Evolutionary conservation across 2,329 filamentous ascomycete genomes (phyloP), one percentile per base, ranked within the genome.

Genomic region (Alternaria alternata): DNA sequence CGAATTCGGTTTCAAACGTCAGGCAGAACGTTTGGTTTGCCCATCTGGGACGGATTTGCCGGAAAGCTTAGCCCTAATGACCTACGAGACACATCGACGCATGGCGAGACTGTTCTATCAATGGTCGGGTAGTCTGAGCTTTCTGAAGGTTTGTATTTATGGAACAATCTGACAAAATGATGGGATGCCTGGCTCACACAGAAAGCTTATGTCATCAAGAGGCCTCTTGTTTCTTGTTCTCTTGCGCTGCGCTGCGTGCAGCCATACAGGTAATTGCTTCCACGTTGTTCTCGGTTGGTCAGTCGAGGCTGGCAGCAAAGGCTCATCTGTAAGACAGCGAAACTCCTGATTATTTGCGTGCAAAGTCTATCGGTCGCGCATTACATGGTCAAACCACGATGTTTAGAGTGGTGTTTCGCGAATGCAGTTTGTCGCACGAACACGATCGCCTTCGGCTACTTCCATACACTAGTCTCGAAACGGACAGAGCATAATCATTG

Each of bases 351-450:
- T 49, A 18, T 24, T 20, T 24, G 51, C 24, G 20, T 18, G 24
- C 36, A 38, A 38, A 22, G 51, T 46, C 43, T 38, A 26, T 18
- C 44, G 22, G 36, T 54, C 28, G 43, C n/a, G 57, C 20, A 14
- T 52, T 18, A 32, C 32, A 52, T 57, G 44, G 57, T 71, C 68
- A 73, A 70, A 75, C 72, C 38, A 39, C 51, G 54, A 67, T 68
- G 72, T 75, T 72, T 75, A 60, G 63, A 62, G 51, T 70, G 34
- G 64, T 66, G 69, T 73, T 73, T 73, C 65, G 63, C 34, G 54
- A 63, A 49, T 36, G 32, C 14, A 57, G 41, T 48, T 49, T 63
- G 59, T 46, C 43, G 48, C 62, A 62, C 41, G 44, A 58, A 60
- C 42, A 22, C 34, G 51, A 64, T 62, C 53, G 53, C 24, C 54